phyloP scores from a whole-genome alignment of 2,329 filamentous ascomycete genomes.

The Cadophora luteo-olivacea region DNA sequence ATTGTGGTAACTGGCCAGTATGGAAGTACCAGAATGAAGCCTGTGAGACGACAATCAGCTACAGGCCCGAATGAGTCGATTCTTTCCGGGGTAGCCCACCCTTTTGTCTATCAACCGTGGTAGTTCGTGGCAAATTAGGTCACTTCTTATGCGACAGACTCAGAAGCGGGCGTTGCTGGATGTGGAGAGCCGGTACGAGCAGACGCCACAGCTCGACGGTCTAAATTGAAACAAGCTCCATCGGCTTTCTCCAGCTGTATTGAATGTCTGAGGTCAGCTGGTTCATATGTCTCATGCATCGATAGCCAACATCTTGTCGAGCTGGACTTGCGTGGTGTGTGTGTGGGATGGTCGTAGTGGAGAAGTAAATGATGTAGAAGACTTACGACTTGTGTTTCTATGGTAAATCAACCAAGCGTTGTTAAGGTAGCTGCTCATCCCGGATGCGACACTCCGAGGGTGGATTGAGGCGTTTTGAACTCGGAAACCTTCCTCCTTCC shows the following conservation, averaged over 20 bases:
- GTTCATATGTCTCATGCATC: not conserved
- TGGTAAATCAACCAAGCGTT: not conserved
- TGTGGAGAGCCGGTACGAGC: not conserved
- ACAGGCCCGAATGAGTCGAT: not conserved
- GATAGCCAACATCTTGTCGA: not conserved
- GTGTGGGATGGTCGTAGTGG: not conserved
- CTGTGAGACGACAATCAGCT: not conserved
- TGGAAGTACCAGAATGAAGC: too few species aligned
- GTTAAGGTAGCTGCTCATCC: not conserved
- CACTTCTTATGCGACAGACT: not conserved
- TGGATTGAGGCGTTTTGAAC: not conserved
- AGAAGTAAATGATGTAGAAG: not conserved
- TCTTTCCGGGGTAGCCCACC: too few species aligned
- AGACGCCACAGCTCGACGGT: not conserved
- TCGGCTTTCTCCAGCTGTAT: not conserved
- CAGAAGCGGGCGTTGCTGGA: not conserved
- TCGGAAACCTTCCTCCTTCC: not conserved
- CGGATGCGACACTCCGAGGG: not conserved
- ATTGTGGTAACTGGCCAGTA: not conserved
- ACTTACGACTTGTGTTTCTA: not conserved
- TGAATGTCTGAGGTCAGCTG: not conserved
- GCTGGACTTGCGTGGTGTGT: not conserved
- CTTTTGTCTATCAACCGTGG: not conserved
- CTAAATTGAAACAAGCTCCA: not conserved
- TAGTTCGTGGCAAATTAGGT: not conserved